Evolutionary conservation across 163 green algal genomes (phyloP).

Genomic region (Chlamydomonas reinhardtii): DNA sequence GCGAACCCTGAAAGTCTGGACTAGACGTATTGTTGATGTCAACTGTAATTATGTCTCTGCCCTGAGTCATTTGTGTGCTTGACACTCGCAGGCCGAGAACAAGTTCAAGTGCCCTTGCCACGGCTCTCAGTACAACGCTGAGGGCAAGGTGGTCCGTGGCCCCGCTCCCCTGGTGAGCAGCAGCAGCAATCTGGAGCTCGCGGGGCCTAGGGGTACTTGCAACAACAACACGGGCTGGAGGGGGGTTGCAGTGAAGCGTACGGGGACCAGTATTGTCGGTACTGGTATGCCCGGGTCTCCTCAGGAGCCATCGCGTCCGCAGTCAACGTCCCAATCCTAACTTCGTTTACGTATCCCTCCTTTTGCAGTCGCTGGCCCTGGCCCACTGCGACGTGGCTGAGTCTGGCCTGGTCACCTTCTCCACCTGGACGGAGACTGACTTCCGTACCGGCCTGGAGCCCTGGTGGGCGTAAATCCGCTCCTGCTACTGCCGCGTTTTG

Average conservation of each 20-base stretch:
- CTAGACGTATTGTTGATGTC: no score
- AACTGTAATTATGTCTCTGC: no score
- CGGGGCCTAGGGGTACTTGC: no score
- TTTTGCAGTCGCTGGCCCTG: constrained; percentile 92
- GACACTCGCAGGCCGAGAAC: constrained; percentile 85
- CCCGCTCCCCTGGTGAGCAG: constrained; percentile 91
- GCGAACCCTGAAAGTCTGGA: no score
- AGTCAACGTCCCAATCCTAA: no score
- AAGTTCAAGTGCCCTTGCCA: constrained; percentile 99
- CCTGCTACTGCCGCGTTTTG: no score
- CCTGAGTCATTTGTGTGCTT: no score
- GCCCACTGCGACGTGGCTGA: constrained; percentile 88
- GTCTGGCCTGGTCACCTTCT: constrained; percentile 89
- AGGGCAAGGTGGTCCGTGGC: constrained; percentile 97
- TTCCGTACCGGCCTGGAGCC: constrained; percentile 91
- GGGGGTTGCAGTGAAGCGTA: no score
- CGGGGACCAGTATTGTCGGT: no score
- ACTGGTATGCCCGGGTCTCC: no score
- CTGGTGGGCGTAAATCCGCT: constrained; percentile 91
- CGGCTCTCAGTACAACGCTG: constrained; percentile 96
- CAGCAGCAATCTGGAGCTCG: not conserved
- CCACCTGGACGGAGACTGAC: constrained; percentile 93
- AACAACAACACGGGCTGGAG: no score
- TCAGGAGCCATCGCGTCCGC: no score
- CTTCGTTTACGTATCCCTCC: not conserved